Percentiles rank a stretch among this genome's conserved stretches.
phyloP scores from a whole-genome alignment of 768 basidiomycete genomes.

The Neoboletus brunneissimus region DNA sequence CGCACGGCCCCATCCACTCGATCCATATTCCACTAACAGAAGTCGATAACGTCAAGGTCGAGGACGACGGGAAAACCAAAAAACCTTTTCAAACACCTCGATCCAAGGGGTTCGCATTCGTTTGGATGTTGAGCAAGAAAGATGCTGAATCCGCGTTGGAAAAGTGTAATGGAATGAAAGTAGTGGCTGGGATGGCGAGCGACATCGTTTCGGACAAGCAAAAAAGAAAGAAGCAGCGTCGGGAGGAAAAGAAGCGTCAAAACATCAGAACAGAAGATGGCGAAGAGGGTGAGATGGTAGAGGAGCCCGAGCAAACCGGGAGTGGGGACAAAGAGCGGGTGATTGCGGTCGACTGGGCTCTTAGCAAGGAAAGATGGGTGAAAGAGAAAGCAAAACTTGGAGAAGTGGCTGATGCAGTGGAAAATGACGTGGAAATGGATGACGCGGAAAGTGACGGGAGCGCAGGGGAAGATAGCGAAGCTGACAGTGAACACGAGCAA shows the following conservation, averaged over 20 bases:
- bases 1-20: constrained; percentile 82
- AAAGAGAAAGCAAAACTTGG: constrained; percentile 64
- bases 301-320: constrained; percentile 33
- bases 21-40: constrained; percentile 68
- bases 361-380: constrained; percentile 92
- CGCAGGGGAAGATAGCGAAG: constrained; percentile 26
- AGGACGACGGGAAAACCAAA: constrained; percentile 27
- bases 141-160: constrained; percentile 83
- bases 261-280: constrained; percentile 32
- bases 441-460: constrained; percentile 27
- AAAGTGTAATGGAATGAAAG: constrained; percentile 70
- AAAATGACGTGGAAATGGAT: constrained; percentile 33
- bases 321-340: constrained; percentile 49
- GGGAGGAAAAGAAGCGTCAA: constrained; percentile 47
- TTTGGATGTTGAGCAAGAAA: constrained; percentile 86
- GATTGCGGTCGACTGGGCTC: constrained; percentile 94
- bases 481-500: constrained; percentile 40
- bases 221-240: constrained; percentile 60
- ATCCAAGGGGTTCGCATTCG: constrained; percentile 87
- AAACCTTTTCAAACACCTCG: constrained; percentile 26
- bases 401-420: constrained; percentile 26
- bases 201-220: constrained; percentile 58
- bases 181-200: constrained; percentile 62
- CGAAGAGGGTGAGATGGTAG: constrained; percentile 37
- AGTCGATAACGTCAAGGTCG: constrained; percentile 24